Evolutionary conservation across 371 early-diverging fungal species (phyloP).

Genomic region (Mucor velutinosus): DNA sequence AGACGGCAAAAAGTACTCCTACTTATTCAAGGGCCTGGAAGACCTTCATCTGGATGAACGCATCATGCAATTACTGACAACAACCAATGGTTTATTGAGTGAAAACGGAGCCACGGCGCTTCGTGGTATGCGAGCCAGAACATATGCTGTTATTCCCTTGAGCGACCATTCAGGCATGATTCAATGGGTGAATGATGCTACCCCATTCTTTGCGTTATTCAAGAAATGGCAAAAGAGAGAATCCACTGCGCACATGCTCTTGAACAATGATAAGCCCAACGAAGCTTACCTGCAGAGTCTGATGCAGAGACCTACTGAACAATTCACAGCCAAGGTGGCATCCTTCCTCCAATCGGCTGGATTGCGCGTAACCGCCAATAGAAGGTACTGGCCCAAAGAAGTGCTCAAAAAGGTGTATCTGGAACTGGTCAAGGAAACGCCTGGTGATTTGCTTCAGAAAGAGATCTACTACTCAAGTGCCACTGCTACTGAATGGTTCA

Average conservation of each 20-base stretch:
- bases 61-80: conserved; percentile 81
- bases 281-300: conserved; percentile 25
- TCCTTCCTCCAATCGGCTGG: conserved; percentile 54
- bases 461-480: conserved; percentile 60
- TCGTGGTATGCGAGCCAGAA: conserved; percentile 66
- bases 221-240: conserved; percentile 63
- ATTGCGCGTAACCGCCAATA: conserved; percentile 50
- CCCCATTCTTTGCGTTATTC: conserved; percentile 63
- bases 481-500: conserved; percentile 72
- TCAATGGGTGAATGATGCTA: conserved; percentile 93
- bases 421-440: conserved; percentile 68
- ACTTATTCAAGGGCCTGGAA: conserved; percentile 89
- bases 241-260: conserved; percentile 41
- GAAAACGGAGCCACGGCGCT: conserved; percentile 50
- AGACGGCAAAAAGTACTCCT: conserved; percentile 78
- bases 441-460: conserved; percentile 64
- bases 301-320: conserved; percentile 39
- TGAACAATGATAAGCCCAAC: conserved; percentile 27
- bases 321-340: conserved; percentile 44
- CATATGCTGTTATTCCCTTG: conserved; percentile 95
- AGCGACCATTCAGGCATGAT: conserved; percentile 95
- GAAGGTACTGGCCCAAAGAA: conserved; percentile 68
- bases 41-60: conserved; percentile 93
- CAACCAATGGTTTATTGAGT: conserved; percentile 72
- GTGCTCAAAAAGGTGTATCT: conserved; percentile 62